Base-by-base conservation (phyloP, 306 rosid species). In the Myrica gale region DNA sequence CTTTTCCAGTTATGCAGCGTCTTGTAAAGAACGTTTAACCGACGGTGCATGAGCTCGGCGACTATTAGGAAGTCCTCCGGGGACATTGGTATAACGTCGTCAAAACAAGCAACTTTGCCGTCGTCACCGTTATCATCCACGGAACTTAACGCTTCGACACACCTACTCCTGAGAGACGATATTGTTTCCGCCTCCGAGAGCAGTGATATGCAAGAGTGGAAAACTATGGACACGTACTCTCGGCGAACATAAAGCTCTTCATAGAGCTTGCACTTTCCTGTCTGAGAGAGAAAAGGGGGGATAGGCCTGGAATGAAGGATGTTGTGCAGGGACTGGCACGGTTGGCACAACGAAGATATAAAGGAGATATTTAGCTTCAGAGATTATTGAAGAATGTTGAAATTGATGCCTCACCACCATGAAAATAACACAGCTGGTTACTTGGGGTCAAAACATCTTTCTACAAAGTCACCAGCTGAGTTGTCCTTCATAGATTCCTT, bases 161-260 rank as follows among this genome's bases (percentile, higher is more conserved):
- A 94, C 63, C 90, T 81, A 67, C 97, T 94, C 8, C 79, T 80
- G 1, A 94, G 75, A 79, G 75, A 82, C 77, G 93, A 87, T 9
- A 80, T 82, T 80, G 96, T 93, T 90, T 93, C 98, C 0, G 90
- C 89, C n/a, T 91, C 97, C 0, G 98, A 97, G 63, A 94, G 96
- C 78, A 94, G 68, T 16, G 82, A 16, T 58, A 94, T 23, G 66
- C 96, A 88, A 68, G 98, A 87, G 4, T 92, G 91, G 62, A 94
- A 86, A 76, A 90, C 88, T 26, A 83, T 75, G 2, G 84, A 81
- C n/a, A 89, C 83, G 62, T 81, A 83, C 51, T 87, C 90, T 71
- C 69, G 23, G 77, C n/a, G n/a, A n/a, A n/a, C 82, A 53, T 95
- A 68, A 82, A 86, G 78, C 88, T 84, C 51, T 83, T 90, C 74